Base-by-base conservation (phyloP, 1,284 basidiomycete genomes). In the Pyrrhoderma noxium region DNA sequence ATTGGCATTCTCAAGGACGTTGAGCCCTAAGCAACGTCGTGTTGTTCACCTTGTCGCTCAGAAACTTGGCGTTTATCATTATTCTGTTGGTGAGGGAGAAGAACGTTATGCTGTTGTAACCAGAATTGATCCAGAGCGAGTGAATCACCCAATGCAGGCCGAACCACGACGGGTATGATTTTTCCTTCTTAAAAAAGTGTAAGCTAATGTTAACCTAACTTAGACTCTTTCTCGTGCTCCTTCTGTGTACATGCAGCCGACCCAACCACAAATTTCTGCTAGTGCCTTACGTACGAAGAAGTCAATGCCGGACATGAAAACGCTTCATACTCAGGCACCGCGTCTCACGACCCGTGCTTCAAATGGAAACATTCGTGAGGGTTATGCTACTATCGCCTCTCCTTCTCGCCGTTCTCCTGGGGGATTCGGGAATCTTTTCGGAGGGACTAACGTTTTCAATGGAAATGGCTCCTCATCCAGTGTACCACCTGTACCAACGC, bases 41-140 rank as follows among this genome's bases (percentile, higher is more conserved):
- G 87, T 93, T 16, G 95, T 99, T 16, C 95, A 99, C 66, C 76
- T 98, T 50, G 89, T 99, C 49, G 94, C 96, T 2, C 92, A 95
- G 69, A 96, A 93, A 70, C 76, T 99, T 14, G 92, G 90, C 49
- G 85, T 99, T 21, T 94, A 89, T 65, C 94, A 97, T 67, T 90
- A 93, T 60, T 94, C 91, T 25, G 80, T 93, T 37, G 95, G 94
- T 9, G 91, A 93, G 62, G 92, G 91, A 31, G 93, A 96, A 9
- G 89, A 93, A 51, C 74, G 93, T 55, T 89, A 92, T 65, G 95
- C 93, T 13, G 89, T 98, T 37, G 93, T 99, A 18, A 92, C 89
- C 62, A 85, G 84, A 56, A 83, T 85, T 60, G 85, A 89, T 68
- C 85, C 85, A 47, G 77, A 83, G 61, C 77, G 81, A 71, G 87